Evolutionary conservation across 495 filamentous ascomycete genomes (phyloP).

Genomic region (Cercophora samala): DNA sequence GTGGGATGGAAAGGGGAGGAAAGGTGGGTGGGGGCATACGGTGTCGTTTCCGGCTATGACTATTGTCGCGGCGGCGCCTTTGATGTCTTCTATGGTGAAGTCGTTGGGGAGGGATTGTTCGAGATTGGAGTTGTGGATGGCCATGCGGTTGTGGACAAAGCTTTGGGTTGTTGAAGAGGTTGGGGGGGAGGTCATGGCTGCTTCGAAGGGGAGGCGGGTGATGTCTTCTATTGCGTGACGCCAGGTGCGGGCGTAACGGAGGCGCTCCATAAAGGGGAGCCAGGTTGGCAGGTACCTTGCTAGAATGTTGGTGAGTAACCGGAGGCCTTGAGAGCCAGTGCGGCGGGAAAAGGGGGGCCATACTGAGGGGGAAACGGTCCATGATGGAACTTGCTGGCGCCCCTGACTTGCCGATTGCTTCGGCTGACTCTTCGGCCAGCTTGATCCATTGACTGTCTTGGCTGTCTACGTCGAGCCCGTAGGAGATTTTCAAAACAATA

Average conservation of each 20-base stretch:
- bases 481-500: slow-evolving; percentile 40
- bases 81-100: slow-evolving; percentile 44
- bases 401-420: slow-evolving; percentile 44
- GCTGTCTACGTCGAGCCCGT: slow-evolving; percentile 43
- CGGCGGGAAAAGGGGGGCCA: slow-evolving; percentile 12
- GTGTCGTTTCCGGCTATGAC: slow-evolving; percentile 52
- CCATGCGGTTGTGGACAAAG: slow-evolving; percentile 36
- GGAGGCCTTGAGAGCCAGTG: background rate
- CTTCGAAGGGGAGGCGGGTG: slow-evolving; percentile 32
- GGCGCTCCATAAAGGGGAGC: slow-evolving; percentile 41
- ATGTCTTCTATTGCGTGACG: slow-evolving; percentile 37
- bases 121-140: slow-evolving; percentile 27
- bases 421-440: slow-evolving; percentile 42
- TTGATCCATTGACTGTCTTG: slow-evolving; percentile 43
- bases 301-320: slow-evolving; percentile 3
- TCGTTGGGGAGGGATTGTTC: slow-evolving; percentile 32
- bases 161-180: slow-evolving; percentile 1
- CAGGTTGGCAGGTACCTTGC: slow-evolving; percentile 41
- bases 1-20: background rate
- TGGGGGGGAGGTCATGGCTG: slow-evolving; percentile 13
- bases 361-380: slow-evolving; percentile 43
- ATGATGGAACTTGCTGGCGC: slow-evolving; percentile 45
- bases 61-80: slow-evolving; percentile 48
- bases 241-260: slow-evolving; percentile 39
- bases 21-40: too few species aligned